These are phyloP conservation scores for Dissoconium aciculare DNA, from an alignment of 2,329 filamentous ascomycete genomes.

Conservation along the genomic window DNA sequence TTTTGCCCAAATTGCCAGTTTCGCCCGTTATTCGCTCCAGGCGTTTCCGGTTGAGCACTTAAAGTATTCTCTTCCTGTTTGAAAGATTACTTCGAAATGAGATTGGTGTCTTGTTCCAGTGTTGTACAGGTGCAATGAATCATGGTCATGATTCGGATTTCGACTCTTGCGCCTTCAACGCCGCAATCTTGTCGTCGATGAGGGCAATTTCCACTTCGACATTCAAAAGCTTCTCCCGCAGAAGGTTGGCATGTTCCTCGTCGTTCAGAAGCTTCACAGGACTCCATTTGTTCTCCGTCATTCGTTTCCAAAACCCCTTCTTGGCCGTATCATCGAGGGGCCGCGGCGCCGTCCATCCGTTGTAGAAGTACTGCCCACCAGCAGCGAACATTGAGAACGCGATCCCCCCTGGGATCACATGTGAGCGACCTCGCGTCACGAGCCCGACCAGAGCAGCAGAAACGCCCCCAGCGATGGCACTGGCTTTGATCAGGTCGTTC, in stretches of 20 bases:
- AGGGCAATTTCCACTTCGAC: constrained; percentile 65
- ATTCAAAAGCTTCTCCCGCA: constrained; percentile 54
- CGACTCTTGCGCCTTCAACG: too few species aligned
- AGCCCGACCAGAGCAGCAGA: constrained; percentile 42
- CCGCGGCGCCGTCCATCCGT: constrained; percentile 31
- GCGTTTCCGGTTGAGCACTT: too few species aligned
- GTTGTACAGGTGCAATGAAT: too few species aligned
- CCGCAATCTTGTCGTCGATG: constrained; percentile 58
- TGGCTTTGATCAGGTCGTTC: constrained; percentile 48
- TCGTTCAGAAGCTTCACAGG: constrained; percentile 57
- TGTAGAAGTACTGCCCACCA: constrained; percentile 42
- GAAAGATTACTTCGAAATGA: too few species aligned
- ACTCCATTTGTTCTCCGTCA: constrained; percentile 51
- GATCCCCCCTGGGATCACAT: constrained; percentile 41
- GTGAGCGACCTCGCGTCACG: constrained; percentile 42
- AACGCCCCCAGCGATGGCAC: constrained; percentile 54
- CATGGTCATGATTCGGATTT: too few species aligned
- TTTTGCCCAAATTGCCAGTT: too few species aligned
- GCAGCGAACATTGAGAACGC: constrained; percentile 45
- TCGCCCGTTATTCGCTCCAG: too few species aligned
- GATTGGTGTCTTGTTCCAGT: too few species aligned
- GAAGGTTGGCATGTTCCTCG: constrained; percentile 54
- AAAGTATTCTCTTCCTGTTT: too few species aligned
- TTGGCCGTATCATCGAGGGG: constrained; percentile 25
- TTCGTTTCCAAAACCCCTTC: constrained; percentile 31